A percentile compares a stretch with the other conserved stretches of the same genome.
Conservation (phyloP, 345 rosid species). For the Clausena lansium region DNA sequence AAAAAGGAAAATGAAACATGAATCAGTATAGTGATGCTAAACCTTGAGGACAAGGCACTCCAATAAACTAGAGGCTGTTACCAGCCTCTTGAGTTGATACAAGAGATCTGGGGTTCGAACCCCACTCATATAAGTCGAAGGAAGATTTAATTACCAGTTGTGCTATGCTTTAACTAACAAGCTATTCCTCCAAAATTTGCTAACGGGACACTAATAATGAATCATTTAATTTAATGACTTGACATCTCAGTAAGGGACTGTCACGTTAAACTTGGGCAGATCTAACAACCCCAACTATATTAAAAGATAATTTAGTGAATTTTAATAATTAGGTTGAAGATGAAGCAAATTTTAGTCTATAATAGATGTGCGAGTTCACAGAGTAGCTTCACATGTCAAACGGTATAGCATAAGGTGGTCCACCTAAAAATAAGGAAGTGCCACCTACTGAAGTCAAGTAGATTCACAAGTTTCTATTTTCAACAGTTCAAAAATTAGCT, state of each 20-base stretch:
- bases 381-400: neutral
- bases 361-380: neutral
- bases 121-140: too few species aligned
- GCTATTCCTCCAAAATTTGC: neutral
- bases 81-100: too few species aligned
- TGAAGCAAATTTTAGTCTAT: neutral
- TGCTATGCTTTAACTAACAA: neutral
- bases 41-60: too few species aligned
- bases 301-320: neutral
- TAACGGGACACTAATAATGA: neutral
- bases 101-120: too few species aligned
- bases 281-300: neutral
- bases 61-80: too few species aligned
- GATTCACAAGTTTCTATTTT: neutral
- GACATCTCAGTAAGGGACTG: neutral
- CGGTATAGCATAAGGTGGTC: neutral
- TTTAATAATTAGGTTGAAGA: neutral
- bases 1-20: slow-evolving; percentile 1
- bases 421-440: neutral
- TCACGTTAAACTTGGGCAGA: neutral
- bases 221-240: neutral
- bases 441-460: neutral
- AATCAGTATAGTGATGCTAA: neutral
- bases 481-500: slow-evolving; percentile 9
- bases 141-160: too few species aligned